Base-by-base conservation (phyloP, 768 basidiomycete genomes). In the Leccinum boreale region DNA sequence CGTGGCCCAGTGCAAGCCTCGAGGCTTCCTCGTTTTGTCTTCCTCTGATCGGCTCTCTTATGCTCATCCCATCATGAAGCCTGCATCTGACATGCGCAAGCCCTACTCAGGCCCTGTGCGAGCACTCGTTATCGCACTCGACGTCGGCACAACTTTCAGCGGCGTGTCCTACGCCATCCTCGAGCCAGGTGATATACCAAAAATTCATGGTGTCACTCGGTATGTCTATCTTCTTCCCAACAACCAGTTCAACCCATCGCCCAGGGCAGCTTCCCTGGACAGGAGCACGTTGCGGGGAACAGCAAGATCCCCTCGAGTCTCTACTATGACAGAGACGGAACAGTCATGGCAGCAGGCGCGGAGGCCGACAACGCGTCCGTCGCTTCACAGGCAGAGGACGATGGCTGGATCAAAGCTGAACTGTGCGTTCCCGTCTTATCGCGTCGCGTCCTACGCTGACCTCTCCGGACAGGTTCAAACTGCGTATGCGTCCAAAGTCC, bases 281-380 rank as follows among this genome's bases (percentile, higher is more conserved):
- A 91, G 72, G 90, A 92, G 72, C 89, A 92, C 78, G 87, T 90
- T 50, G 89, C 86, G 14, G 89, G 89, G 39, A 92, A 90, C 69
- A 85, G 87, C 57, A 92, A 92, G 75, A 91, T 92, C 65, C 89
- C 89, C 39, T 85, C 89, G 23, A 70, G 87, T 24, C 81, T 92
- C 72, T 91, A 84, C 68, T 91, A 91, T 63, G 86, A 91, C 65
- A 77, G 73, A 61, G 68, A 78, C 48, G 89, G 89, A 6, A 77
- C 71, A 59, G 79, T 90, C 78, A 83, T 81, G 73, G 85, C 81
- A 45, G 88, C 87, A 5, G 89, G 90, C 9, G 89, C 90, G 58
- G 90, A 91, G 70, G 87, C 89, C 53, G 89, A 91, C 35, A 81
- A 76, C 50, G 78, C 78, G 33, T 75, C 82, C 15, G 24, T 46